A percentile compares a stretch with the other conserved stretches of the same genome.
Conservation (phyloP, 1,139 yeast genomes). For the Saccharomyces hybrid region DNA sequence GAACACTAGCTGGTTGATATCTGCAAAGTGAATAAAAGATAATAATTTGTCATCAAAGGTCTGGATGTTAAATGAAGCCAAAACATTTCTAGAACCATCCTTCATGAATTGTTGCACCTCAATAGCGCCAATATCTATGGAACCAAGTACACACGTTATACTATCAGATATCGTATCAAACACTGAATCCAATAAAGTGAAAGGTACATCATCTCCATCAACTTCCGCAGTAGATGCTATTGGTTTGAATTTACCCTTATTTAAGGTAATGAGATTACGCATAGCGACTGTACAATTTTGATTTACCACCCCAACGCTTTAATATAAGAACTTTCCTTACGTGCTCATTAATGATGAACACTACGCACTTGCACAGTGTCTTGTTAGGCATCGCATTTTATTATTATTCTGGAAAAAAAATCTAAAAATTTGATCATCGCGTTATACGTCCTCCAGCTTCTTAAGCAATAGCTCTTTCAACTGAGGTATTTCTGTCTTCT, state of each 20-base stretch:
- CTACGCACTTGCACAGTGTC: too few species aligned
- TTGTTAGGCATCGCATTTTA: too few species aligned
- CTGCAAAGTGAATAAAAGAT: constrained; percentile 59
- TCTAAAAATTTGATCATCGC: too few species aligned
- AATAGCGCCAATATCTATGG: constrained; percentile 49
- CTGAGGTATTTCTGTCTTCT: too few species aligned
- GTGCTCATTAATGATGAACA: too few species aligned
- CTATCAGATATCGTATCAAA: constrained; percentile 74
- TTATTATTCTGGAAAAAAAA: too few species aligned
- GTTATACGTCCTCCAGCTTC: too few species aligned
- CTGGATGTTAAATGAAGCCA: constrained; percentile 50
- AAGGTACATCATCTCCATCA: constrained; percentile 33
- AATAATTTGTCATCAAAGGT: constrained; percentile 35
- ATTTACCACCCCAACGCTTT: too few species aligned
- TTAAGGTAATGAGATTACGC: constrained; percentile 54
- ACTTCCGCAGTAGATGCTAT: constrained; percentile 46
- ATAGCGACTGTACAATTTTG: too few species aligned
- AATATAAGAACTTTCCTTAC: too few species aligned
- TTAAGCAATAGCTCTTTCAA: too few species aligned
- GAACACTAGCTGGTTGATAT: constrained; percentile 51
- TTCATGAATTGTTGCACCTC: constrained; percentile 57
- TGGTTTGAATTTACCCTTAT: constrained; percentile 47
- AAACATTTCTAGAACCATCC: constrained; percentile 44
- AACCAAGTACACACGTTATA: constrained; percentile 58
- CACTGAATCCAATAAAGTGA: constrained; percentile 38